phyloP scores from a whole-genome alignment of 1,284 basidiomycete genomes.

The Rhodotorula sp. region DNA sequence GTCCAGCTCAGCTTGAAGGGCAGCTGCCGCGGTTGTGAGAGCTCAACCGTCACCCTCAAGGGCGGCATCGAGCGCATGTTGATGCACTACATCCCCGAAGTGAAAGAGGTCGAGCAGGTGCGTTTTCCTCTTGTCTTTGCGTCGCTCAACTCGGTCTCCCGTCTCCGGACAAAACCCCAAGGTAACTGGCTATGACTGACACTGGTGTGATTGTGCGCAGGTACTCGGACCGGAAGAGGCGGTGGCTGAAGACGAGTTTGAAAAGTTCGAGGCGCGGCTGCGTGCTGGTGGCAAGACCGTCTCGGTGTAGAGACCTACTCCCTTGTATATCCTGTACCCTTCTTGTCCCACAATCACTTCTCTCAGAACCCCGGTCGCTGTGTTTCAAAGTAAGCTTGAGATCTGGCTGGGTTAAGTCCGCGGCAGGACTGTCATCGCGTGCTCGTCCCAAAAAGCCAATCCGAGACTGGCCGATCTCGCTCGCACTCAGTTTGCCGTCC shows the following conservation, averaged over 20 bases:
- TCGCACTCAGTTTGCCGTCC: not conserved
- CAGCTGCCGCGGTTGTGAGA: constrained; percentile 90
- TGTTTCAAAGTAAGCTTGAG: too few relatives aligned
- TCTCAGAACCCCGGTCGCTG: too few relatives aligned
- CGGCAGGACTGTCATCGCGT: too few relatives aligned
- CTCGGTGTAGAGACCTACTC: constrained; percentile 11
- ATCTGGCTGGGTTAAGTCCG: too few relatives aligned
- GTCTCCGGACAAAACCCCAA: not conserved
- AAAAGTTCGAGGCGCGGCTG: constrained; percentile 72
- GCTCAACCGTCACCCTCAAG: constrained; percentile 91
- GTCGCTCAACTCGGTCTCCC: too few relatives aligned
- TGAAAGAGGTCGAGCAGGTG: constrained; percentile 93
- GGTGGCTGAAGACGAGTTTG: constrained; percentile 84
- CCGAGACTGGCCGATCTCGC: too few relatives aligned
- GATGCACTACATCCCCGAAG: constrained; percentile 96
- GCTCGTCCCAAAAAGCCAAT: too few relatives aligned
- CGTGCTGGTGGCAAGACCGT: constrained; percentile 39
- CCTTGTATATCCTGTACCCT: not conserved
- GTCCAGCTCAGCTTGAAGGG: constrained; percentile 86
- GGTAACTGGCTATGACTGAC: not conserved
- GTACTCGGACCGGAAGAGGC: constrained; percentile 86
- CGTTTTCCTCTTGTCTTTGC: constrained; percentile 34
- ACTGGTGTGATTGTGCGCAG: constrained; percentile 51
- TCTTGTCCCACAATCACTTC: too few relatives aligned
- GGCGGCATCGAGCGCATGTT: constrained; percentile 93